Evolutionary conservation across 1,139 yeast genomes (phyloP), one percentile per base, ranked within the genome.

Genomic region (Yamadazyma aaseri): DNA sequence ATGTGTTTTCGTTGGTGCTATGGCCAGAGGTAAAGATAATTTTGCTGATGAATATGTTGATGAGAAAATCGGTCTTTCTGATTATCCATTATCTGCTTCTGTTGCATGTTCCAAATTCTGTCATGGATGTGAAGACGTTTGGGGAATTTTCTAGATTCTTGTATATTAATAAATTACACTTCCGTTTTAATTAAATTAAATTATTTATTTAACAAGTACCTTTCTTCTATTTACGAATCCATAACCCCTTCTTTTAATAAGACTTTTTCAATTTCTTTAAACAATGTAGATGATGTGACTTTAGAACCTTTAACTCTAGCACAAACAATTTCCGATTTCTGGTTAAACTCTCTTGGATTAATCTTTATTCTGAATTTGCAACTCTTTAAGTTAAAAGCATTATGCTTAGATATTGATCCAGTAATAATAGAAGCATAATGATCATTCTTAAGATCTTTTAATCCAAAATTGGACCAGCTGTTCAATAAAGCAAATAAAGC

Each of bases 61-160:
- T 59, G 98, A 92, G 60, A 92, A 92, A 57, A 85, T 92, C 45
- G 97, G 97, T 50, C 82, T 92, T 41, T 87, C 97, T 21, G 89
- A 90, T 54, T 92, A 90, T 59, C 96, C 98, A 34, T 75, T 92
- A 45, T 86, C 96, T 38, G 98, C 98, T 4, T 87, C 97, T 13
- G 97, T 94, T 38, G 97, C 98, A 15, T 92, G 97, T 63, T 86
- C 96, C 48, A 92, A 92, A 65, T 89, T 92, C 68, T 90, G 97
- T 60, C 98, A 92, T 57, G 97, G 97, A 35, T 89, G 96, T 57
- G 98, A 92, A 67, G 98, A 92, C 61, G 95, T 95, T 23, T 92
- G 97, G 97, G 81, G 79, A 33, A 90, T 92, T 51, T 65, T 50
- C 42, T 66, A 56, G 42, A n/a, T n/a, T n/a, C n/a, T n/a, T n/a